Conservation (phyloP, 768 basidiomycete species). For the Pholiota molesta region DNA sequence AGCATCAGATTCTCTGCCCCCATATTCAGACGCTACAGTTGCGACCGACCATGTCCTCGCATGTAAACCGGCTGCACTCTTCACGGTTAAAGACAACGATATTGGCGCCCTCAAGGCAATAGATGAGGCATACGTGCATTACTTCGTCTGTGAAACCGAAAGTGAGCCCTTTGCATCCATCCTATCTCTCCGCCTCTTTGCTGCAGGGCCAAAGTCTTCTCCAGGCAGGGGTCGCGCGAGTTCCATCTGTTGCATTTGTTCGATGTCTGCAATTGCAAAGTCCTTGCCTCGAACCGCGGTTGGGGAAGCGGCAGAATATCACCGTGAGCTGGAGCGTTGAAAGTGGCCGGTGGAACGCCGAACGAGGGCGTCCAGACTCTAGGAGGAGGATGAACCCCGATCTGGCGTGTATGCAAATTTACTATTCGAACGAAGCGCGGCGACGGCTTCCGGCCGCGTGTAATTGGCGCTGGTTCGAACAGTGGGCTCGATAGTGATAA, state of each 20-base stretch:
- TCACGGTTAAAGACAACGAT: too few species aligned
- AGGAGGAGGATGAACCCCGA: constrained; percentile 31
- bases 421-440: constrained; percentile 85
- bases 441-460: constrained; percentile 75
- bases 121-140: too few species aligned
- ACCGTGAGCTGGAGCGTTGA: constrained; percentile 19
- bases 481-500: constrained; percentile 28
- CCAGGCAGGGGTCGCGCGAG: too few species aligned
- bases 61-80: too few species aligned
- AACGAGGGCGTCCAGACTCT: constrained; percentile 25
- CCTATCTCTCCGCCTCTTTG: too few species aligned
- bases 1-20: too few species aligned
- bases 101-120: too few species aligned
- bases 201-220: too few species aligned
- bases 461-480: constrained; percentile 33
- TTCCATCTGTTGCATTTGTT: constrained; percentile 65
- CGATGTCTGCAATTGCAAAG: constrained; percentile 69
- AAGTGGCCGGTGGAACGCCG: constrained; percentile 17
- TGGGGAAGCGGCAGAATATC: constrained; percentile 38
- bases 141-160: too few species aligned
- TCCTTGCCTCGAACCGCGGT: constrained; percentile 69
- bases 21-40: too few species aligned
- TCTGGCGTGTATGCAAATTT: constrained; percentile 62
- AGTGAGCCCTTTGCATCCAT: too few species aligned
- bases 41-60: too few species aligned